phyloP scores from a whole-genome alignment of 495 filamentous ascomycete species.

The Xylaria sp. region DNA sequence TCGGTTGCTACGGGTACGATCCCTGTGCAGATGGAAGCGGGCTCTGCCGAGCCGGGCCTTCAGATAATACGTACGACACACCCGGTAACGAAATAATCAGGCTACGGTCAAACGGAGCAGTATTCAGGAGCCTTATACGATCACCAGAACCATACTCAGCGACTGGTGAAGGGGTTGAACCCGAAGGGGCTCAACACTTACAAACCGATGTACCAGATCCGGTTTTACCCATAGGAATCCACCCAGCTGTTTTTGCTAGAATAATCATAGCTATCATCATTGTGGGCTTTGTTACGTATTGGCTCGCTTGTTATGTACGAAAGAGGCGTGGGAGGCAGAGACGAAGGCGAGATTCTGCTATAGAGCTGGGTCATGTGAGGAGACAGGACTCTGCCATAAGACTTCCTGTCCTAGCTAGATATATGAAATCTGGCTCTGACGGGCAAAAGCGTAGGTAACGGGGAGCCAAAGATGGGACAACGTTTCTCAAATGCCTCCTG shows the following conservation, averaged over 20 bases:
- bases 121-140: background rate
- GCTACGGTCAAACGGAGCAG: background rate
- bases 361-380: background rate
- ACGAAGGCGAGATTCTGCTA: too few relatives aligned
- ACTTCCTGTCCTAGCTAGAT: too few relatives aligned
- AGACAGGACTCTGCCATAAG: background rate
- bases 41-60: background rate
- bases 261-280: background rate
- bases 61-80: background rate
- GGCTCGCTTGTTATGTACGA: too few relatives aligned
- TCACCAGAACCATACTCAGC: background rate
- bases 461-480: background rate
- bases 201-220: background rate
- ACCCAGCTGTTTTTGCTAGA: background rate
- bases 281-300: too few relatives aligned
- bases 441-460: too few relatives aligned
- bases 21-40: slow-evolving; percentile 18
- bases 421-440: too few relatives aligned
- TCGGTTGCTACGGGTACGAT: slow-evolving; percentile 14
- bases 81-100: background rate
- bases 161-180: background rate
- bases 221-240: background rate
- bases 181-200: background rate
- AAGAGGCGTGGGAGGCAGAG: background rate
- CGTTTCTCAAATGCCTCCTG: background rate